Evolutionary conservation across 73 alveolate genomes (phyloP).

Genomic region (Symbiodinium pilosum): DNA sequence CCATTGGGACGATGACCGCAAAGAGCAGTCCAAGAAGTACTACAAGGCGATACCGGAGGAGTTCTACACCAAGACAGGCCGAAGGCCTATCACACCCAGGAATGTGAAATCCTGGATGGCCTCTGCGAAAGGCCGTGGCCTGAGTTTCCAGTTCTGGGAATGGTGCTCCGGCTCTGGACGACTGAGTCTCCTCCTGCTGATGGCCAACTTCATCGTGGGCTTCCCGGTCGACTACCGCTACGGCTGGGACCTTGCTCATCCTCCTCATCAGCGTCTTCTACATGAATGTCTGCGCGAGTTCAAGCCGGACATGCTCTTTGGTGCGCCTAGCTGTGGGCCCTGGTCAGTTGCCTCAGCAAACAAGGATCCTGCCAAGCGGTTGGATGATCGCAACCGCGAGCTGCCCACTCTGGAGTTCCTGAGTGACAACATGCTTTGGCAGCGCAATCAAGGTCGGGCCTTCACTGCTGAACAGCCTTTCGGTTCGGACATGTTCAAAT

Average conservation of each 20-base stretch:
- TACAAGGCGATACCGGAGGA: neutral
- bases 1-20: neutral
- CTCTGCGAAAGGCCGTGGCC: neutral
- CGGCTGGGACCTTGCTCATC: conserved; percentile 9
- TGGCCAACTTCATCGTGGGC: neutral
- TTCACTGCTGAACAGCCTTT: neutral
- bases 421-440: neutral
- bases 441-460: neutral
- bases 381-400: neutral
- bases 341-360: neutral
- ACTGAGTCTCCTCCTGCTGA: neutral
- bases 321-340: neutral
- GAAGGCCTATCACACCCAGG: neutral
- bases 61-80: neutral
- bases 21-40: neutral
- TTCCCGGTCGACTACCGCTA: conserved; percentile 47
- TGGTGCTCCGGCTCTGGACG: neutral
- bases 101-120: neutral
- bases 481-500: neutral
- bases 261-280: neutral
- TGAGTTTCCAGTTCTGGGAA: conserved; percentile 18
- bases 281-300: neutral
- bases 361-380: neutral
- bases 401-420: conserved; percentile 8
- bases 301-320: neutral